Conservation (phyloP, 2,329 filamentous ascomycete genomes). For the Daldinia sp. region DNA sequence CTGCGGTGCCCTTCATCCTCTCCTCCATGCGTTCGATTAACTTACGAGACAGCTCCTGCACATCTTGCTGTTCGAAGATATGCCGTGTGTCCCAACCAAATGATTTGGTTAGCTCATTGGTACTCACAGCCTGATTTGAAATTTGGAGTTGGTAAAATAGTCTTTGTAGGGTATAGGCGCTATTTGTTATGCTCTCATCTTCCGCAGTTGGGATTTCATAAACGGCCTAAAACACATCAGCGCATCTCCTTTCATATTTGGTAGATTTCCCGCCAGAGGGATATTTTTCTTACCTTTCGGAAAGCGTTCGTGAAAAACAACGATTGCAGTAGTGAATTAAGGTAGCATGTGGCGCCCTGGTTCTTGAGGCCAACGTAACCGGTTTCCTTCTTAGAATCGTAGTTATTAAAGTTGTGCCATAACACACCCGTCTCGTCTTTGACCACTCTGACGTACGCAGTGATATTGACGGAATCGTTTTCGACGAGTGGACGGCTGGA, state of each 20-base stretch:
- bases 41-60: slow-evolving; percentile 94
- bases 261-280: not conserved
- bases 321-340: slow-evolving; percentile 85
- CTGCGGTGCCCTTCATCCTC: slow-evolving; percentile 96
- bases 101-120: slow-evolving; percentile 91
- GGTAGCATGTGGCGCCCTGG: slow-evolving; percentile 90
- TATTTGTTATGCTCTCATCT: slow-evolving; percentile 83
- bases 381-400: slow-evolving; percentile 99
- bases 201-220: slow-evolving; percentile 95
- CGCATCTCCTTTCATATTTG: not conserved
- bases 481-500: slow-evolving; percentile 75
- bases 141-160: slow-evolving; percentile 96
- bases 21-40: slow-evolving; percentile 97
- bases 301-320: slow-evolving; percentile 92
- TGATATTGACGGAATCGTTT: slow-evolving; percentile 79
- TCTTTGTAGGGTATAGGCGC: slow-evolving; percentile 90
- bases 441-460: slow-evolving; percentile 81
- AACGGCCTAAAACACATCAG: slow-evolving; percentile 71
- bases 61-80: slow-evolving; percentile 98
- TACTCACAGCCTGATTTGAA: slow-evolving; percentile 82
- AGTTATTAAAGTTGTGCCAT: slow-evolving; percentile 92
- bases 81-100: slow-evolving; percentile 99
- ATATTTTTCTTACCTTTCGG: slow-evolving; percentile 71
- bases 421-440: slow-evolving; percentile 89
- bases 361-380: slow-evolving; percentile 97